These are phyloP conservation scores for Basidioascus undulatus DNA, from an alignment of 768 basidiomycete genomes.

Conservation along the genomic window DNA sequence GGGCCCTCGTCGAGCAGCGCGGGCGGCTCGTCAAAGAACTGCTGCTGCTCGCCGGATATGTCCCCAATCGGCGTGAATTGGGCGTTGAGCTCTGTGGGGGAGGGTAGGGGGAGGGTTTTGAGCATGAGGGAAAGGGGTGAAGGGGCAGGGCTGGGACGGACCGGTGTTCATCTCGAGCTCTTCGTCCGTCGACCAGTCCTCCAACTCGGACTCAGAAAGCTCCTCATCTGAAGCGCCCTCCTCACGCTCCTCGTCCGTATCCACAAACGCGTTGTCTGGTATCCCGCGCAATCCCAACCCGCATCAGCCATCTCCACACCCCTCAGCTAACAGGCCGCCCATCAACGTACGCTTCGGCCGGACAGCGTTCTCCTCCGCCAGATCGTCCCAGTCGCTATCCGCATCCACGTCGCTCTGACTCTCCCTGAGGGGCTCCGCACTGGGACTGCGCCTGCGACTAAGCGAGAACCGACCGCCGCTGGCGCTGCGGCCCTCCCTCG, in stretches of 20 bases:
- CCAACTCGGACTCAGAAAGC: too few species aligned
- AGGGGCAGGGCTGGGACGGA: conserved; percentile 7
- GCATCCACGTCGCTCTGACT: conserved; percentile 1
- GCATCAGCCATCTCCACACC: too few species aligned
- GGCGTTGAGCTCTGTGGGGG: conserved; percentile 66
- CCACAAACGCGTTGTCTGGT: too few species aligned
- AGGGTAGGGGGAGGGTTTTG: conserved; percentile 28
- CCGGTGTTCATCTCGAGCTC: conserved; percentile 24
- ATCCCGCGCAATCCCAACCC: too few species aligned
- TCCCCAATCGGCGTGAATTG: conserved; percentile 33
- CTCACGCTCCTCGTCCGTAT: too few species aligned
- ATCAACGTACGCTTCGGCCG: too few species aligned
- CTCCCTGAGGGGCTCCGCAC: too few species aligned
- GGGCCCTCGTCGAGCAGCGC: conserved; percentile 83
- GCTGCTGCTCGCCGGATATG: conserved; percentile 11
- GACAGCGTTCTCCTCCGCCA: too few species aligned
- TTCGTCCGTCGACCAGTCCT: too few species aligned
- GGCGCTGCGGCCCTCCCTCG: not conserved
- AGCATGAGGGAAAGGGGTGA: not conserved
- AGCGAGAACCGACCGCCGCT: not conserved
- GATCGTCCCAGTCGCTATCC: conserved; percentile 24
- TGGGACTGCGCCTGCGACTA: not conserved
- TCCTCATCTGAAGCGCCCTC: too few species aligned
- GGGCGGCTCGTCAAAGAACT: conserved; percentile 23
- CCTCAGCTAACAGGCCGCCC: too few species aligned